Conservation (phyloP, 2,329 filamentous ascomycete genomes). For the Microcera coccophila region DNA sequence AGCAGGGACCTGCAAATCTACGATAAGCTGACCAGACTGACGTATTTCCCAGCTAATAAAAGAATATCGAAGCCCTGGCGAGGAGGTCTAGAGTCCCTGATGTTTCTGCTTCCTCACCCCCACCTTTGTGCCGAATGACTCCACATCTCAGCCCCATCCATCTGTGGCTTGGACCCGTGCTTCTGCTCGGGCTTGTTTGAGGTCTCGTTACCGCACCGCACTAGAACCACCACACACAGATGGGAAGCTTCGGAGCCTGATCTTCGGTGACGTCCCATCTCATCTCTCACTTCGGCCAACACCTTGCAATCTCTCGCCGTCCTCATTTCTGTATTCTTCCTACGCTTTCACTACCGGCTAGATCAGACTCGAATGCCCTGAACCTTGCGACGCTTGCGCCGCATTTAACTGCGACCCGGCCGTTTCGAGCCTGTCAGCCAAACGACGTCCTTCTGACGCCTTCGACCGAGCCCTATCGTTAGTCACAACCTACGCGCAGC, state of each 20-base stretch:
- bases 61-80: too few species aligned
- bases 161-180: slow-evolving; percentile 10
- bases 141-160: slow-evolving; percentile 7
- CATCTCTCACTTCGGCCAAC: slow-evolving; percentile 2
- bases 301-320: neutral
- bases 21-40: too few species aligned
- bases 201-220: too few species aligned
- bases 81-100: too few species aligned
- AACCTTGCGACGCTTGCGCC: neutral
- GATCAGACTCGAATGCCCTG: neutral
- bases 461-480: slow-evolving; percentile 15
- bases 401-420: slow-evolving; percentile 8
- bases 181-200: too few species aligned
- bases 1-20: too few species aligned
- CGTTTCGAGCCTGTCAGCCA: slow-evolving; percentile 22
- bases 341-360: neutral
- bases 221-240: neutral
- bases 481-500: slow-evolving; percentile 1
- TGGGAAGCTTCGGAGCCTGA: slow-evolving; percentile 23
- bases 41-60: too few species aligned
- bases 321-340: neutral
- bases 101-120: too few species aligned
- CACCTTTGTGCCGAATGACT: slow-evolving; percentile 1
- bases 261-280: slow-evolving; percentile 24
- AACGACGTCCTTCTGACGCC: slow-evolving; percentile 18